Evolutionary conservation across 371 early-diverging fungal genomes (phyloP).

Genomic region (Apophysomyces ossiformis): DNA sequence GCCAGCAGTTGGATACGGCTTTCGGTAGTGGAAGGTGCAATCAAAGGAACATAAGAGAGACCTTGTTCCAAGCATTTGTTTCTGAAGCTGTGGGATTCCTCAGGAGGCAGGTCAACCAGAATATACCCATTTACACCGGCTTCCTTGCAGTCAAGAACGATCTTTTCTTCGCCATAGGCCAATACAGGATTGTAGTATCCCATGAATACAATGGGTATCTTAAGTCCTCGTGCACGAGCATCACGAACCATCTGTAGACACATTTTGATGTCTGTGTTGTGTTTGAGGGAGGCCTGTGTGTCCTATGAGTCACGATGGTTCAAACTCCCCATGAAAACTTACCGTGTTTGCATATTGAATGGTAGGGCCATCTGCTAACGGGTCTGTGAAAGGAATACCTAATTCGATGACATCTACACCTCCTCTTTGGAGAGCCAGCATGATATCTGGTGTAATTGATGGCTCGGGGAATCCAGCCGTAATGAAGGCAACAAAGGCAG

Average conservation of each 20-base stretch:
- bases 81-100: conserved; percentile 90
- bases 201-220: conserved; percentile 94
- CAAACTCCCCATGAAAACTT: conserved; percentile 26
- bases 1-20: conserved; percentile 81
- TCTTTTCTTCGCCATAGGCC: conserved; percentile 86
- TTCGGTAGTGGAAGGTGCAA: conserved; percentile 93
- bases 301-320: conserved; percentile 4
- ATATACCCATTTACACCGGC: conserved; percentile 96
- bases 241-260: conserved; percentile 82
- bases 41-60: conserved; percentile 91
- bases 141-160: conserved; percentile 81
- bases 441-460: conserved; percentile 75
- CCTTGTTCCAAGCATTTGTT: conserved; percentile 72
- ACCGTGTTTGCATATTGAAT: conserved; percentile 92
- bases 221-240: conserved; percentile 86
- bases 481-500: conserved; percentile 92
- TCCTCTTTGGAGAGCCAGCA: conserved; percentile 87
- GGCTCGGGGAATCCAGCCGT: conserved; percentile 92
- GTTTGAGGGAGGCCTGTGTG: conserved; percentile 72
- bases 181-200: conserved; percentile 97
- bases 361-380: conserved; percentile 96
- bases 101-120: conserved; percentile 96
- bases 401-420: conserved; percentile 98
- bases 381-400: conserved; percentile 97
- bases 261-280: conserved; percentile 76